A percentile compares a stretch with the other conserved stretches of the same genome.
These are phyloP conservation scores for Phylloporus rhodoxanthus DNA, from an alignment of 768 basidiomycete genomes.

Conservation along the genomic window DNA sequence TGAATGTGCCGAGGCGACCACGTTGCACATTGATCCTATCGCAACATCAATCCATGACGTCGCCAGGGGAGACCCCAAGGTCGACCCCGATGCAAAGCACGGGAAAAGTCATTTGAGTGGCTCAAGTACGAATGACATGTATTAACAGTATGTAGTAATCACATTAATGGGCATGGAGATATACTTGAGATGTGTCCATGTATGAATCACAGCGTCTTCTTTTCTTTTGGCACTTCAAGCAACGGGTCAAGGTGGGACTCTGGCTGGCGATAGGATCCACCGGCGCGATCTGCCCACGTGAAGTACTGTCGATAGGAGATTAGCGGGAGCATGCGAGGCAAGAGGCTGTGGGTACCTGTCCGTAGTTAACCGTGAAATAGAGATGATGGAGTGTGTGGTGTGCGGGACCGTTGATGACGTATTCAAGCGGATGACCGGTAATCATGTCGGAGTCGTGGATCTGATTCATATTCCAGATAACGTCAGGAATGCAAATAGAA, in stretches of 20 bases:
- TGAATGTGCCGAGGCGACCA: too few relatives aligned
- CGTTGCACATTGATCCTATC: neutral
- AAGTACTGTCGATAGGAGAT: slow-evolving; percentile 67
- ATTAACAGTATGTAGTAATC: neutral
- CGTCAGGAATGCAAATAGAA: neutral
- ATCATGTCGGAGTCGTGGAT: slow-evolving; percentile 99
- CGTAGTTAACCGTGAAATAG: slow-evolving; percentile 96
- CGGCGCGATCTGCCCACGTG: slow-evolving; percentile 84
- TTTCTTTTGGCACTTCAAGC: slow-evolving; percentile 45
- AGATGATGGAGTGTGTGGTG: slow-evolving; percentile 97
- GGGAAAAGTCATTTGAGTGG: neutral
- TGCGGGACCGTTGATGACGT: slow-evolving; percentile 93
- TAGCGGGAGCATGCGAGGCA: slow-evolving; percentile 11
- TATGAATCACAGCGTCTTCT: slow-evolving; percentile 5
- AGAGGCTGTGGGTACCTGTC: slow-evolving; percentile 67
- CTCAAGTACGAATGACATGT: neutral
- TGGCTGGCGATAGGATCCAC: slow-evolving; percentile 87
- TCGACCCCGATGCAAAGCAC: too few relatives aligned
- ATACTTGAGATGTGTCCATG: slow-evolving; percentile 11
- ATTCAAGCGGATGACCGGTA: slow-evolving; percentile 82
- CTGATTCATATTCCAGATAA: slow-evolving; percentile 33
- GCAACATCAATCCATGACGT: neutral
- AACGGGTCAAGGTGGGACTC: slow-evolving; percentile 79
- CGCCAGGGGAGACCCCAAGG: neutral
- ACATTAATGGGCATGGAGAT: slow-evolving; percentile 20